These are phyloP conservation scores for Nakazawaea ishiwadae DNA, from an alignment of 805 yeast genomes.

Conservation along the genomic window DNA sequence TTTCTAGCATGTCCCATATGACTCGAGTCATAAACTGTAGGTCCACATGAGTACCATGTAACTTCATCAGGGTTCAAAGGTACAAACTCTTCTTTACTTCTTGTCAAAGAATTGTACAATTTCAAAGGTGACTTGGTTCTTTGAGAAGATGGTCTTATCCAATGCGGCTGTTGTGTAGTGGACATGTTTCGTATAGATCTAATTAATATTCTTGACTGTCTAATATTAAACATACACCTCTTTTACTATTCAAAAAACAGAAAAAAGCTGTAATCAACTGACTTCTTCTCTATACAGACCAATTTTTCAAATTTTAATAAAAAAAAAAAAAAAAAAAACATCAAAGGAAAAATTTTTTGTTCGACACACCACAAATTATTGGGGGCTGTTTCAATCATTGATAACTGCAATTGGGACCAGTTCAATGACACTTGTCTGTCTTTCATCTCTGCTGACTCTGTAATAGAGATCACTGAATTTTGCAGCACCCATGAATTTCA, in stretches of 20 bases:
- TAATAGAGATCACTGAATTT: conserved; percentile 85
- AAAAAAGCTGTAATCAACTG: no score
- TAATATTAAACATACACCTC: not conserved
- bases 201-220: no score
- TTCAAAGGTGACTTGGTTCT: conserved; percentile 42
- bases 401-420: conserved; percentile 11
- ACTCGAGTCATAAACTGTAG: conserved; percentile 92
- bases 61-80: conserved; percentile 63
- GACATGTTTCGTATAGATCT: conserved; percentile 1
- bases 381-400: not conserved
- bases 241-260: no score
- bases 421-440: conserved; percentile 70
- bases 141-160: conserved; percentile 24
- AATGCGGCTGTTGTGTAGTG: conserved; percentile 19
- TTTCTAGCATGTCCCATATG: conserved; percentile 99
- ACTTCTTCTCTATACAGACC: not conserved
- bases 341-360: not conserved
- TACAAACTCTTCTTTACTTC: conserved; percentile 72
- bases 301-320: not conserved
- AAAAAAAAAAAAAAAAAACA: no score
- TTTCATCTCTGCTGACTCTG: conserved; percentile 72
- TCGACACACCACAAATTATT: not conserved
- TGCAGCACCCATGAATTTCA: conserved; percentile 79
- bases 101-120: conserved; percentile 78
- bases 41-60: conserved; percentile 98